Conservation (phyloP, 2,329 filamentous ascomycete species). For the Paecilomyces fulvus region DNA sequence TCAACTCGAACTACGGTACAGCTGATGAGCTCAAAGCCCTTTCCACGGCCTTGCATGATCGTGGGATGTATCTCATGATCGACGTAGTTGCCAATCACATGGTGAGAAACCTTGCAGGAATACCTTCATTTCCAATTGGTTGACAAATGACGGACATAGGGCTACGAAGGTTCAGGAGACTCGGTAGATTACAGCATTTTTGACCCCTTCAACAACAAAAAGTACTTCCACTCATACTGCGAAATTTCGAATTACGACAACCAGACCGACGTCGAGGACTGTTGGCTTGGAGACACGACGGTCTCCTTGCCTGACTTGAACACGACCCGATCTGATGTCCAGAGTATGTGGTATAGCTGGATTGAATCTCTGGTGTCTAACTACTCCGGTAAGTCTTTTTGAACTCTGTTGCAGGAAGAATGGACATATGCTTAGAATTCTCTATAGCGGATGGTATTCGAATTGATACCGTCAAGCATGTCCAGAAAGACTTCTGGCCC, state of each 20-base stretch:
- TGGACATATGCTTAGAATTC: background rate
- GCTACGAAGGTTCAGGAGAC: slow-evolving; percentile 38
- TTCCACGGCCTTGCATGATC: slow-evolving; percentile 45
- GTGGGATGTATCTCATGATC: slow-evolving; percentile 55
- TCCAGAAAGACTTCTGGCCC: slow-evolving; percentile 39
- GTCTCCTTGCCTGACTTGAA: slow-evolving; percentile 56
- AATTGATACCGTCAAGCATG: slow-evolving; percentile 44
- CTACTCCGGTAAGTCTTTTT: slow-evolving; percentile 53
- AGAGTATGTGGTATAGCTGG: slow-evolving; percentile 50
- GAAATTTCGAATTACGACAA: slow-evolving; percentile 44
- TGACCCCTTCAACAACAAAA: slow-evolving; percentile 46
- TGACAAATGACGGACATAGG: slow-evolving; percentile 9
- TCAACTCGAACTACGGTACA: slow-evolving; percentile 54
- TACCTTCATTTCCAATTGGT: background rate
- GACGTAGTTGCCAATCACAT: slow-evolving; percentile 53
- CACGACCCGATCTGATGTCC: slow-evolving; percentile 45
- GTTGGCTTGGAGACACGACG: slow-evolving; percentile 48
- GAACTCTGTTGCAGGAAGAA: background rate
- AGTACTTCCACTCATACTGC: slow-evolving; percentile 56
- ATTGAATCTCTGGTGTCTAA: slow-evolving; percentile 48
- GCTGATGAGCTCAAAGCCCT: slow-evolving; percentile 51
- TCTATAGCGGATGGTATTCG: slow-evolving; percentile 42
- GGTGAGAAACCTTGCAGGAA: slow-evolving; percentile 14
- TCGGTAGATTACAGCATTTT: slow-evolving; percentile 47
- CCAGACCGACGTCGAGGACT: slow-evolving; percentile 37